A percentile compares a stretch with the other conserved stretches of the same genome.
Evolutionary conservation across 768 basidiomycete species (phyloP).

Genomic region (Lactifluus volemus): DNA sequence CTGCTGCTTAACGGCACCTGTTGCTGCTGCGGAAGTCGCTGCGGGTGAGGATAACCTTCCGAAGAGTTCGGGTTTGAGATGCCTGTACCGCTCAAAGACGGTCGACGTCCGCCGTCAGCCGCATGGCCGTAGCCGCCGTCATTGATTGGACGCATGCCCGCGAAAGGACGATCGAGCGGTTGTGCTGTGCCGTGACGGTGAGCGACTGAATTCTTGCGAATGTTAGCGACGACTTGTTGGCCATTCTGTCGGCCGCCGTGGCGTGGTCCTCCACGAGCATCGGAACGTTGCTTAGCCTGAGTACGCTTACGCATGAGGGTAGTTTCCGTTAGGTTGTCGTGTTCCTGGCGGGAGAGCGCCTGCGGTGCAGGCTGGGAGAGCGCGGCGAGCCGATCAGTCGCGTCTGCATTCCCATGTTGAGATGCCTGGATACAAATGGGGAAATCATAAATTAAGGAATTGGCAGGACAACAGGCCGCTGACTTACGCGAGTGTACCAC

Average conservation of each 20-base stretch:
- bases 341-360: slow-evolving; percentile 66
- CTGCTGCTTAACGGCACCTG: not conserved
- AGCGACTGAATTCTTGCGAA: slow-evolving; percentile 41
- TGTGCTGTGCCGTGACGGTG: slow-evolving; percentile 15
- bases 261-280: slow-evolving; percentile 23
- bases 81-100: not conserved
- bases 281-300: slow-evolving; percentile 51
- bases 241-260: slow-evolving; percentile 27
- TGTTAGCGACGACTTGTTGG: slow-evolving; percentile 42
- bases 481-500: slow-evolving; percentile 68
- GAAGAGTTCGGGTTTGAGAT: not conserved
- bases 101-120: slow-evolving; percentile 1
- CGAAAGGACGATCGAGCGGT: not conserved
- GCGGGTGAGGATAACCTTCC: slow-evolving; percentile 4
- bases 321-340: slow-evolving; percentile 67
- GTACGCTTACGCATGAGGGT: slow-evolving; percentile 83
- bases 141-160: not conserved
- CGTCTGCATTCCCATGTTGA: slow-evolving; percentile 74
- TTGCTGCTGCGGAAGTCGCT: slow-evolving; percentile 14
- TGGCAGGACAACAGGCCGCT: not conserved
- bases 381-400: slow-evolving; percentile 60
- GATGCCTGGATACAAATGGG: slow-evolving; percentile 42
- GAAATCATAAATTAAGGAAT: not conserved
- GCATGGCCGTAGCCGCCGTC: not conserved
- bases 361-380: slow-evolving; percentile 54